Evolutionary conservation across 2,329 filamentous ascomycete species (phyloP).

Genomic region (Epicoccum nigrum): DNA sequence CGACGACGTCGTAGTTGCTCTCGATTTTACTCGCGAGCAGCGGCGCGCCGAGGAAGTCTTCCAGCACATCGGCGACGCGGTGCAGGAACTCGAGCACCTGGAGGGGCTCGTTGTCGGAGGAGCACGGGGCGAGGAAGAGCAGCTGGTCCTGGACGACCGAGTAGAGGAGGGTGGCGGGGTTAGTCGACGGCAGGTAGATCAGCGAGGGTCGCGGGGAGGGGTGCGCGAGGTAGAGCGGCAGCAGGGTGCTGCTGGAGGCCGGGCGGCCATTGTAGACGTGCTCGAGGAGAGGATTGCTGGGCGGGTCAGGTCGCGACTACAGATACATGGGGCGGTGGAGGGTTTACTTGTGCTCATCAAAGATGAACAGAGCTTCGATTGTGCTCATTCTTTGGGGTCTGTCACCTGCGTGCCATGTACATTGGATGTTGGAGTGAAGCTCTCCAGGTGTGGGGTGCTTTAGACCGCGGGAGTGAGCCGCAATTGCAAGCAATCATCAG

Average conservation of each 20-base stretch:
- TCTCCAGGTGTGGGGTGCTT: not conserved
- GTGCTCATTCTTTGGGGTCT: constrained; percentile 60
- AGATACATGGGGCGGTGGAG: not conserved
- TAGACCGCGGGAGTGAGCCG: constrained; percentile 29
- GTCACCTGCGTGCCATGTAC: constrained; percentile 27
- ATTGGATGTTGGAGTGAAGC: constrained; percentile 3
- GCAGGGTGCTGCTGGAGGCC: constrained; percentile 74
- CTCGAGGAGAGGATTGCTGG: constrained; percentile 82
- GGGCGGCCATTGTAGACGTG: constrained; percentile 87
- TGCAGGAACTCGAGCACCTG: constrained; percentile 94
- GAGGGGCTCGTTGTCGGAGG: constrained; percentile 84
- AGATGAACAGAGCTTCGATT: constrained; percentile 96
- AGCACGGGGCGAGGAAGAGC: constrained; percentile 83
- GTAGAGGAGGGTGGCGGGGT: constrained; percentile 86
- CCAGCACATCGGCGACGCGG: constrained; percentile 86
- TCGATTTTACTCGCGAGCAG: constrained; percentile 87
- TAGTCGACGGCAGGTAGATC: constrained; percentile 81
- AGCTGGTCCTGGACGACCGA: constrained; percentile 86
- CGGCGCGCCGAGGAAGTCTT: constrained; percentile 91
- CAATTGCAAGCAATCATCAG: constrained; percentile 6
- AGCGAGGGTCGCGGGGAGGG: constrained; percentile 81
- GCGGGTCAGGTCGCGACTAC: constrained; percentile 18
- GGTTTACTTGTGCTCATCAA: constrained; percentile 87
- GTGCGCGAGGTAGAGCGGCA: constrained; percentile 87
- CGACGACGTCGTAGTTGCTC: constrained; percentile 88